These are phyloP conservation scores for Hyphodiscus hymeniophilus DNA, from an alignment of 495 filamentous ascomycete genomes.

Conservation along the genomic window DNA sequence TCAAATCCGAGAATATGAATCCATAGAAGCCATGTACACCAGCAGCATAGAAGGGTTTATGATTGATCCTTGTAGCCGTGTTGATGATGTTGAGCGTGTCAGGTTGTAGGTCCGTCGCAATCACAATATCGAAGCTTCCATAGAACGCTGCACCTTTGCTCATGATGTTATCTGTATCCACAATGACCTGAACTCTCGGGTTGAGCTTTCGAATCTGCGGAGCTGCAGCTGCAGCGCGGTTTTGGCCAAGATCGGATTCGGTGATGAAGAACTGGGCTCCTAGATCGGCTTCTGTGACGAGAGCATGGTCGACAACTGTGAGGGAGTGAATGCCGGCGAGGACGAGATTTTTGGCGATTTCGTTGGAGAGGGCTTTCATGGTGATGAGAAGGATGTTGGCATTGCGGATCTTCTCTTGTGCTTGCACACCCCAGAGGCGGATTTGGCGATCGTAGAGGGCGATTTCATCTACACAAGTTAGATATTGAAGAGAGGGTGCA, in stretches of 20 bases:
- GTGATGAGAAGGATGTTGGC: constrained; percentile 87
- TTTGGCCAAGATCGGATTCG: constrained; percentile 62
- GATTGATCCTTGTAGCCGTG: constrained; percentile 64
- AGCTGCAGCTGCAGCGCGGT: constrained; percentile 78
- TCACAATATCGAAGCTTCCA: constrained; percentile 70
- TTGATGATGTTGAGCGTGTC: constrained; percentile 68
- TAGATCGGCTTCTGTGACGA: constrained; percentile 72
- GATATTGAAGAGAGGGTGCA: neutral
- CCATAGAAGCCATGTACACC: constrained; percentile 86
- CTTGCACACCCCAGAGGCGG: constrained; percentile 94
- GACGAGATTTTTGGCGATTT: constrained; percentile 96
- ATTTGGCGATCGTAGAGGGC: constrained; percentile 97
- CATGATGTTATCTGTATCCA: constrained; percentile 57
- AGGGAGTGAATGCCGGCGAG: constrained; percentile 88
- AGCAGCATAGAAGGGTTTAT: constrained; percentile 80
- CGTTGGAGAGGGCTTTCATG: constrained; percentile 84
- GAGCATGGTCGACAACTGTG: constrained; percentile 77
- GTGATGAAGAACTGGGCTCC: constrained; percentile 84
- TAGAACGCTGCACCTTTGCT: constrained; percentile 64
- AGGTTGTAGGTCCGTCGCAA: constrained; percentile 83
- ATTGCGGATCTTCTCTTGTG: constrained; percentile 80
- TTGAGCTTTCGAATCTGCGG: constrained; percentile 76
- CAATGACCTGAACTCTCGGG: constrained; percentile 71
- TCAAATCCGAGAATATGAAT: constrained; percentile 88
- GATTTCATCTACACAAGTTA: constrained; percentile 66